phyloP scores from a whole-genome alignment of 225 moss, liverwort and hornwort genomes.

The Marchantia paleacea region DNA sequence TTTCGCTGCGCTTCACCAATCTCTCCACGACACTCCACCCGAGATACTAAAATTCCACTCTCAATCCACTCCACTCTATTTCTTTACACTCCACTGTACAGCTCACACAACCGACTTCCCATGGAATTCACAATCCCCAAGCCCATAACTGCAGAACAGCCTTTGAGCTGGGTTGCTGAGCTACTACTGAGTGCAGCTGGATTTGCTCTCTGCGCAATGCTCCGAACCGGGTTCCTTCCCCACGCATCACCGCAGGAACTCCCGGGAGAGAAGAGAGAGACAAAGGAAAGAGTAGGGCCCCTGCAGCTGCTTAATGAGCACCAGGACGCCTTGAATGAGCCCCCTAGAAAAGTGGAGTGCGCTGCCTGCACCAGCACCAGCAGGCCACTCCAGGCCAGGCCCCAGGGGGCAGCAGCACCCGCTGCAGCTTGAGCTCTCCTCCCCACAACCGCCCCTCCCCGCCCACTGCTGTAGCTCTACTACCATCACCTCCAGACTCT shows the following conservation, averaged over 20 bases:
- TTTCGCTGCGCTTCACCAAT: neutral
- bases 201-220: neutral
- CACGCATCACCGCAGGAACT: neutral
- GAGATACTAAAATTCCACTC: neutral
- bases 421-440: neutral
- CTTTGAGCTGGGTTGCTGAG: neutral
- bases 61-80: slow-evolving; percentile 12
- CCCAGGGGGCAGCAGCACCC: neutral
- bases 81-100: neutral
- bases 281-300: neutral
- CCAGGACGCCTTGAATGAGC: neutral
- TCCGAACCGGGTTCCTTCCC: neutral
- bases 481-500: no score
- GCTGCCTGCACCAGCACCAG: neutral
- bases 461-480: neutral
- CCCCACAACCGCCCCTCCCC: neutral
- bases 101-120: neutral
- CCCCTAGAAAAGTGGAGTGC: neutral
- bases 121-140: neutral
- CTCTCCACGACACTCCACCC: neutral
- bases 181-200: slow-evolving; percentile 1
- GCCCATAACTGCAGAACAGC: neutral
- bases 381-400: neutral
- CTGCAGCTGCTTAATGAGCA: neutral
- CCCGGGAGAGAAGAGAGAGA: slow-evolving; percentile 2